Evolutionary conservation across 2,329 filamentous ascomycete genomes (phyloP).

Genomic region (Claviceps quebecensis): DNA sequence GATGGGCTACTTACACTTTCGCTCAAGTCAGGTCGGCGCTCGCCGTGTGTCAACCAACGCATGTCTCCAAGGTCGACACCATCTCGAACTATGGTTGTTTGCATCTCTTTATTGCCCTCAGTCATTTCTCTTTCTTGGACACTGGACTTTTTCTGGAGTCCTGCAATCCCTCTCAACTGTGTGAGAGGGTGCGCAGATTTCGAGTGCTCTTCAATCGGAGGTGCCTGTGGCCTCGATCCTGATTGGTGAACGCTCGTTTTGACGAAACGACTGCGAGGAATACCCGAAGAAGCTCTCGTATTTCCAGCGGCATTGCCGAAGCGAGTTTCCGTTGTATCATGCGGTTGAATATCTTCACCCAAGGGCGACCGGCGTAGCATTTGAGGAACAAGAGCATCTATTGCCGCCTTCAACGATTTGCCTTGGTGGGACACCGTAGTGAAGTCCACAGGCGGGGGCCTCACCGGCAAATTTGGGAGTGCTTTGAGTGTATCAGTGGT

Average conservation of each 20-base stretch:
- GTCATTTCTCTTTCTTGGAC: constrained; percentile 19
- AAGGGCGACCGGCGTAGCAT: constrained; percentile 3
- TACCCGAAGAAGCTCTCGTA: constrained; percentile 7
- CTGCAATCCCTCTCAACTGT: constrained; percentile 30
- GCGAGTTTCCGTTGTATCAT: background rate
- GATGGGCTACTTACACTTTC: constrained; percentile 16
- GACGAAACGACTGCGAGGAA: constrained; percentile 19
- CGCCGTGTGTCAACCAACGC: constrained; percentile 1
- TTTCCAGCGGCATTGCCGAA: background rate
- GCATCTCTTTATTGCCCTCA: constrained; percentile 14
- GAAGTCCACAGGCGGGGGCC: background rate
- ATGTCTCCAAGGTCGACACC: constrained; percentile 42
- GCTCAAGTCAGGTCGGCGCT: constrained; percentile 5
- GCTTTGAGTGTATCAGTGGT: background rate
- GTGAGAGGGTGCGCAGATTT: constrained; percentile 21
- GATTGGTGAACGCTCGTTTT: constrained; percentile 19
- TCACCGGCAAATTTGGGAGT: background rate
- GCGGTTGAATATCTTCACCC: background rate
- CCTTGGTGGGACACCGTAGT: background rate
- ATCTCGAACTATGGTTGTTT: constrained; percentile 42
- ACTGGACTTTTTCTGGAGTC: constrained; percentile 34
- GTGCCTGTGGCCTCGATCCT: constrained; percentile 12
- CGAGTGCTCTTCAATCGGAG: constrained; percentile 9
- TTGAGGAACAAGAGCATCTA: constrained; percentile 7
- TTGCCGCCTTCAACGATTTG: background rate